Percentiles rank a stretch among this genome's conserved stretches.
These are phyloP conservation scores for Prunus dulcis DNA, from an alignment of 306 rosid genomes.

Conservation along the genomic window DNA sequence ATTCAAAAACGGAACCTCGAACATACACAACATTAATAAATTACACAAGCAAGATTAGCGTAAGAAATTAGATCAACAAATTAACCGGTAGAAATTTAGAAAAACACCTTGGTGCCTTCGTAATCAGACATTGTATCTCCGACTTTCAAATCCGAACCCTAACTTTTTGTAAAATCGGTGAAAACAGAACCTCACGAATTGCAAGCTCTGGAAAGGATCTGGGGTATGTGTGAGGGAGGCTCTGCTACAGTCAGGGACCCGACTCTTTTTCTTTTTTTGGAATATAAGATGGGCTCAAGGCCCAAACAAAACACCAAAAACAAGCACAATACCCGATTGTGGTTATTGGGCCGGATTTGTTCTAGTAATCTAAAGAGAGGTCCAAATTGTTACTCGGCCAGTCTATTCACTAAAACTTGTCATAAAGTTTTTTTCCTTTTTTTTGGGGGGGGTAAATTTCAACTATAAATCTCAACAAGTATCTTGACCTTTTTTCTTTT, in stretches of 20 bases:
- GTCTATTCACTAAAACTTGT: too few species aligned
- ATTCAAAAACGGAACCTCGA: not conserved
- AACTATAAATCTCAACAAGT: too few species aligned
- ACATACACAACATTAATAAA: not conserved
- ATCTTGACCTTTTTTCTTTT: too few species aligned
- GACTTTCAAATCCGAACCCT: conserved; percentile 33
- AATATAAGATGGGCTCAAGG: too few species aligned
- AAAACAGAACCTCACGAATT: conserved; percentile 10
- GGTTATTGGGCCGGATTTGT: too few species aligned
- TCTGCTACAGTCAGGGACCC: not conserved
- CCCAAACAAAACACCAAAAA: too few species aligned
- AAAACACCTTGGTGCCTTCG: conserved; percentile 32
- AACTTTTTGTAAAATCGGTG: conserved; percentile 7
- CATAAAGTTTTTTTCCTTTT: too few species aligned
- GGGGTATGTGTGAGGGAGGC: not conserved
- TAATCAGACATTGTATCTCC: conserved; percentile 56
- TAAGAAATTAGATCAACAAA: not conserved
- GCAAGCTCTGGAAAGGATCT: not conserved
- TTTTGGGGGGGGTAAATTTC: too few species aligned
- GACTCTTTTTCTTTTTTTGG: too few species aligned
- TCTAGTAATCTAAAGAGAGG: too few species aligned
- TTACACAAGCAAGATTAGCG: not conserved
- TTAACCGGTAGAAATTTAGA: not conserved
- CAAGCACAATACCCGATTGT: too few species aligned
- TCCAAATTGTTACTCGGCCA: too few species aligned